Evolutionary conservation across 805 yeast species (phyloP).

Genomic region (Barnettozyma siamensis): DNA sequence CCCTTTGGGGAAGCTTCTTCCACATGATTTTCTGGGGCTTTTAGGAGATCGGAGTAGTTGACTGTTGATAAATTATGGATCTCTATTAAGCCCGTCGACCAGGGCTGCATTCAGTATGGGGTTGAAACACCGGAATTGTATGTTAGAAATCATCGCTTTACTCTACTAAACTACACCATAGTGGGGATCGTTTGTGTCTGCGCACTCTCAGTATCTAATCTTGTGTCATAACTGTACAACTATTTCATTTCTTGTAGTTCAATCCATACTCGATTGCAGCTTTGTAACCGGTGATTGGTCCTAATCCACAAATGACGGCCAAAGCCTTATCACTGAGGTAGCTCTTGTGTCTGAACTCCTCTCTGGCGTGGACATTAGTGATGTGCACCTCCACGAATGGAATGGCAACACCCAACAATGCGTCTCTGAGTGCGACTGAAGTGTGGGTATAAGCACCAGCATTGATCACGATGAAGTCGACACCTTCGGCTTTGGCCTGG

Average conservation of each 20-base stretch:
- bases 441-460: conserved; percentile 52
- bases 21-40: too few species aligned
- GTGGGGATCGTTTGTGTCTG: too few species aligned
- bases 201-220: not conserved
- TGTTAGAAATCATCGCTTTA: too few species aligned
- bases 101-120: too few species aligned
- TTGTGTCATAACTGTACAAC: not conserved
- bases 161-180: too few species aligned
- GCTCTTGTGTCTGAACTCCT: conserved; percentile 44
- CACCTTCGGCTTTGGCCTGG: conserved; percentile 32
- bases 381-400: conserved; percentile 47
- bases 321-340: conserved; percentile 44
- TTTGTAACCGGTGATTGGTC: conserved; percentile 26
- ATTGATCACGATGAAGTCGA: conserved; percentile 41
- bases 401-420: conserved; percentile 41
- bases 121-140: too few species aligned
- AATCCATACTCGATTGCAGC: conserved; percentile 26
- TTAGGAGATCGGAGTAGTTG: too few species aligned
- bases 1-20: too few species aligned
- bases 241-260: conserved; percentile 13
- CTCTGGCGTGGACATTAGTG: conserved; percentile 47
- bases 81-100: too few species aligned
- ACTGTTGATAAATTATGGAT: too few species aligned
- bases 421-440: conserved; percentile 45
- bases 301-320: conserved; percentile 32